Evolutionary conservation across 345 rosid species (phyloP).

Genomic region (Hirschfeldia incana): DNA sequence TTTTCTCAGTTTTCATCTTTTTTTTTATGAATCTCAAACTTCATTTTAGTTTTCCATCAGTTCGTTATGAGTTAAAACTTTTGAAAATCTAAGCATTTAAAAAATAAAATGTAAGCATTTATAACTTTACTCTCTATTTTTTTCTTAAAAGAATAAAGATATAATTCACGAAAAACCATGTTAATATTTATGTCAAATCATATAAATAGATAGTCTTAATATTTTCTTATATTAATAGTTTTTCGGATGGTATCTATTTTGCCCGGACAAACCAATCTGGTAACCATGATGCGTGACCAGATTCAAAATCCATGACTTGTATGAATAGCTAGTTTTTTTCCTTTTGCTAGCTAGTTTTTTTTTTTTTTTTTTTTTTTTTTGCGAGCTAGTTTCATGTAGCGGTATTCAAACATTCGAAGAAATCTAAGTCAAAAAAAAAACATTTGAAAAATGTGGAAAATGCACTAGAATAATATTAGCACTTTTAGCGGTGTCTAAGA

Average conservation of each 20-base stretch:
- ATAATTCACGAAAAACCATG: not conserved
- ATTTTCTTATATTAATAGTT: no score
- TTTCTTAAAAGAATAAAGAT: not conserved
- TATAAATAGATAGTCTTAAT: not conserved
- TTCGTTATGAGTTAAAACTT: not conserved
- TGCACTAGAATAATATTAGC: not conserved
- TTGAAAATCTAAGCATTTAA: not conserved
- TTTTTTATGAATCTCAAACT: not conserved
- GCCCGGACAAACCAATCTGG: not conserved
- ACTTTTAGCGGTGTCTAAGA: not conserved
- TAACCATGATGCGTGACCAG: not conserved
- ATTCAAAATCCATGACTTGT: not conserved
- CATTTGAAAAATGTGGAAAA: constrained; percentile 5
- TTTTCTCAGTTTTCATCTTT: not conserved
- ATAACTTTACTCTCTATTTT: not conserved
- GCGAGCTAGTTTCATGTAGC: not conserved
- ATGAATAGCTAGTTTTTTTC: not conserved
- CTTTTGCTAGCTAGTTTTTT: not conserved
- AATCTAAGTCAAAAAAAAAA: not conserved
- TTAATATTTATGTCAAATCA: not conserved
- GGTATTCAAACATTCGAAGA: constrained; percentile 1
- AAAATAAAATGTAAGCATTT: not conserved
- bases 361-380: no score
- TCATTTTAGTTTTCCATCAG: not conserved
- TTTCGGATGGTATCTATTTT: not conserved